Evolutionary conservation across 1,284 basidiomycete species (phyloP), one percentile per base, ranked within the genome.

Genomic region (Sporisorium reilianum): DNA sequence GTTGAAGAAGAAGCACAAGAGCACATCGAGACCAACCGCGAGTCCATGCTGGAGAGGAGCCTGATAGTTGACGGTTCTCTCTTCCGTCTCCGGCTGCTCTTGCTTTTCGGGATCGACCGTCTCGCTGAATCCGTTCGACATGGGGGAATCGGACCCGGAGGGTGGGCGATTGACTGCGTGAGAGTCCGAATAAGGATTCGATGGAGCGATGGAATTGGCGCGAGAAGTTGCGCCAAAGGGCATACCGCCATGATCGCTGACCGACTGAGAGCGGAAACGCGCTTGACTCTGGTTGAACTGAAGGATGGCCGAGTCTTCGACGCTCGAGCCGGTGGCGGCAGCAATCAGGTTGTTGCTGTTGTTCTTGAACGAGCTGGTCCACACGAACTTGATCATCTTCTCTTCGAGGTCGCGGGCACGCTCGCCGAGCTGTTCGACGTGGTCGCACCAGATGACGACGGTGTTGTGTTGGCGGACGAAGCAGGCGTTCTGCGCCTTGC

Each of bases 401-500:
- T 90, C 89, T 74, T 93, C 91, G 74, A 94, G 90, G 57, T 91
- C 90, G 54, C 84, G 80, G 0, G 84, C 84, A 7, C 50, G 65
- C 5, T 62, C 71, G 51, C 72, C 54, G 28, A 67, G 55, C 25
- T 60, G 46, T 46, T 75, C 90, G 55, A 93, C 87, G 75, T 89
- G 87, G 82, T 93, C 92, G 9, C 90, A 89, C 92, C 92, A 94
- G 41, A 91, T 88, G 48, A 92, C 87, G 41, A 93, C 86, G 16
- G 91, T 89, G 28, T 89, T 89, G 76, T 93, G 91, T 79, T 90
- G 89, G 40, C 92, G 89, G 64, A 93, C 88, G 85, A 94, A 93
- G 22, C 92, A 92, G n/a, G 89, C 92, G 68, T 91, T 91, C 79
- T 93, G 92, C 75, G 93, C 91, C 85, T 92, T 92, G 80, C 93